Conservation (phyloP, 73 alveolate genomes). For the Tetrahymena elliotti region DNA sequence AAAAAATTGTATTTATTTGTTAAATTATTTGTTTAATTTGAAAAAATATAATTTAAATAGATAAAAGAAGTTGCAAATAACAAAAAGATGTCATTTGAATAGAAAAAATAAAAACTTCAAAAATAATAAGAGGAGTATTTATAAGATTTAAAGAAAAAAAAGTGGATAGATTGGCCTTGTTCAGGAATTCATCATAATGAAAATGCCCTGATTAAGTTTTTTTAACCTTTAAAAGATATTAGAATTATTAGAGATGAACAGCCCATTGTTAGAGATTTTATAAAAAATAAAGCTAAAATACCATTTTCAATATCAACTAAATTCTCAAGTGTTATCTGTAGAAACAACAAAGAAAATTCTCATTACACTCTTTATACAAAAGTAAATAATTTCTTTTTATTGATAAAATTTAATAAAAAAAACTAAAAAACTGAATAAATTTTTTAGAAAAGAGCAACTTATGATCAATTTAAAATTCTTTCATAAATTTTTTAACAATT, state of each 20-base stretch:
- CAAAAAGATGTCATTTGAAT: neutral
- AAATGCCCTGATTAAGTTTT: neutral
- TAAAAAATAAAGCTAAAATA: neutral
- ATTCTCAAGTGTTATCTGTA: neutral
- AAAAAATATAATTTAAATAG: neutral
- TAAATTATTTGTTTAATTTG: neutral
- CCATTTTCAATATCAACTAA: neutral
- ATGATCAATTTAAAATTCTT: no score
- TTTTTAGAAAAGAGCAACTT: no score
- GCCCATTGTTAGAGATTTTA: neutral
- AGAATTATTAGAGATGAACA: neutral
- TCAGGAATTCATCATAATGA: neutral
- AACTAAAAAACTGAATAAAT: no score
- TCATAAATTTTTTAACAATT: no score
- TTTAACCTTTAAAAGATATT: neutral
- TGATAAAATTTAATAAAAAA: neutral
- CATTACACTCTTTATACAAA: neutral
- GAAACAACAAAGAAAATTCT: neutral
- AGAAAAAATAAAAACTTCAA: neutral
- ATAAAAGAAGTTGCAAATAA: neutral
- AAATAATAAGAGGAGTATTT: neutral
- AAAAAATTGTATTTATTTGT: neutral
- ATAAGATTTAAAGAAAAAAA: neutral
- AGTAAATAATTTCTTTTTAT: neutral
- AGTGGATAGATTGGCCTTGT: neutral